Evolutionary conservation across 495 filamentous ascomycete species (phyloP).

Genomic region (Neurospora sp.): DNA sequence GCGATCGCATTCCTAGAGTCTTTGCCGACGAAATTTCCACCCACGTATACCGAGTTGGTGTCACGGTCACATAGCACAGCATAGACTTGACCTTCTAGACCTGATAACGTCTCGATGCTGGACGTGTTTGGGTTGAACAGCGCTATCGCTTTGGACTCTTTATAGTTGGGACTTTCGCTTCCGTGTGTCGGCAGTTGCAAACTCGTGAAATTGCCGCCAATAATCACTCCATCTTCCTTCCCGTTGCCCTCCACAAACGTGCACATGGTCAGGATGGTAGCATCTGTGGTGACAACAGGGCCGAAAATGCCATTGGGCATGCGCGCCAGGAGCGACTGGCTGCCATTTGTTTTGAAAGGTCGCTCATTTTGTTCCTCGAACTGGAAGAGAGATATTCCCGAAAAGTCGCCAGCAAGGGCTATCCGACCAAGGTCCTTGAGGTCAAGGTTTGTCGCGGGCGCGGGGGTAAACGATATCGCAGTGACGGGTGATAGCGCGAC

Average conservation of each 20-base stretch:
- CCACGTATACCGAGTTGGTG: conserved; percentile 81
- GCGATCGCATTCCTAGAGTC: conserved; percentile 84
- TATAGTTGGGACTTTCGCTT: neutral
- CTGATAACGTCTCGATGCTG: conserved; percentile 58
- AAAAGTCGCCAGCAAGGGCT: conserved; percentile 82
- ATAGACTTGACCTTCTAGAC: conserved; percentile 71
- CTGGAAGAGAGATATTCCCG: conserved; percentile 80
- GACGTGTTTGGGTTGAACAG: conserved; percentile 63
- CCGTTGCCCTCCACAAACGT: conserved; percentile 61
- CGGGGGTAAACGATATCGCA: conserved; percentile 61
- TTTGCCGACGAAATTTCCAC: conserved; percentile 68
- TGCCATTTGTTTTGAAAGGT: conserved; percentile 58
- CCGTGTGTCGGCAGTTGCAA: conserved; percentile 29
- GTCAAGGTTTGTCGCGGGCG: conserved; percentile 71
- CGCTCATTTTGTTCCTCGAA: conserved; percentile 70
- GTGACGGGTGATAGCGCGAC: conserved; percentile 34
- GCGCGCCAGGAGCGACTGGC: conserved; percentile 67
- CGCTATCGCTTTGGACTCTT: conserved; percentile 60
- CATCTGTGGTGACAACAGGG: conserved; percentile 64
- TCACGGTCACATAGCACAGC: conserved; percentile 74
- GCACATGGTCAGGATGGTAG: conserved; percentile 78
- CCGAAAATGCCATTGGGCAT: conserved; percentile 82
- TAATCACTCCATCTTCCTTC: conserved; percentile 59
- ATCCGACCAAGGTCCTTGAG: conserved; percentile 73
- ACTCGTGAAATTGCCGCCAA: conserved; percentile 96